phyloP scores from a whole-genome alignment of 2,329 filamentous ascomycete species.

The Cladosporium sphaerospermum region DNA sequence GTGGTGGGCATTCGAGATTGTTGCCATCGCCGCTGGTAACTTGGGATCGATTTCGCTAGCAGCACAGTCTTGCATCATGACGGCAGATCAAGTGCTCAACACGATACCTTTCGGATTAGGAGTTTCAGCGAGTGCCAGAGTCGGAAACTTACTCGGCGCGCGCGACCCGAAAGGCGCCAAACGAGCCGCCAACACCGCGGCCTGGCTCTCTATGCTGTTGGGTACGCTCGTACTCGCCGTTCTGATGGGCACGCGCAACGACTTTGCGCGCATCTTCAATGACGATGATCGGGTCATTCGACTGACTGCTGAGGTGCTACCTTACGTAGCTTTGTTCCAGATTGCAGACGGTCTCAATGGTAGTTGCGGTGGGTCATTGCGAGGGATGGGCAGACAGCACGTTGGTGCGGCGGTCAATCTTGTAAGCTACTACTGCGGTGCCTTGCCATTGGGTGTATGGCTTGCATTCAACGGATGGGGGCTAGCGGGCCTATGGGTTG shows the following conservation, averaged over 20 bases:
- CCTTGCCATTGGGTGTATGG: conserved; percentile 73
- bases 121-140: conserved; percentile 68
- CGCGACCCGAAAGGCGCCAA: conserved; percentile 59
- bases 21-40: conserved; percentile 72
- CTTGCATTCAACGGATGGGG: conserved; percentile 85
- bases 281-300: conserved; percentile 64
- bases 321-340: conserved; percentile 82
- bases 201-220: conserved; percentile 63
- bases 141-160: conserved; percentile 75
- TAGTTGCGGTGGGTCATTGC: conserved; percentile 70
- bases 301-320: conserved; percentile 72
- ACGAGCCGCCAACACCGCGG: conserved; percentile 68
- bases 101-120: conserved; percentile 84
- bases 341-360: conserved; percentile 85
- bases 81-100: conserved; percentile 68
- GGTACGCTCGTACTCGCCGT: conserved; percentile 61
- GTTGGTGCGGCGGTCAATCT: conserved; percentile 77
- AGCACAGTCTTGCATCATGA: conserved; percentile 86
- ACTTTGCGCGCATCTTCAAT: conserved; percentile 76
- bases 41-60: conserved; percentile 73
- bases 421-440: conserved; percentile 76
- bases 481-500: conserved; percentile 72
- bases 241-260: conserved; percentile 63
- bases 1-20: conserved; percentile 94
- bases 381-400: conserved; percentile 83